Percentiles rank a stretch among this genome's conserved stretches.
Evolutionary conservation across 148 eudicot species (phyloP).

Genomic region (Polygonum maritimum): DNA sequence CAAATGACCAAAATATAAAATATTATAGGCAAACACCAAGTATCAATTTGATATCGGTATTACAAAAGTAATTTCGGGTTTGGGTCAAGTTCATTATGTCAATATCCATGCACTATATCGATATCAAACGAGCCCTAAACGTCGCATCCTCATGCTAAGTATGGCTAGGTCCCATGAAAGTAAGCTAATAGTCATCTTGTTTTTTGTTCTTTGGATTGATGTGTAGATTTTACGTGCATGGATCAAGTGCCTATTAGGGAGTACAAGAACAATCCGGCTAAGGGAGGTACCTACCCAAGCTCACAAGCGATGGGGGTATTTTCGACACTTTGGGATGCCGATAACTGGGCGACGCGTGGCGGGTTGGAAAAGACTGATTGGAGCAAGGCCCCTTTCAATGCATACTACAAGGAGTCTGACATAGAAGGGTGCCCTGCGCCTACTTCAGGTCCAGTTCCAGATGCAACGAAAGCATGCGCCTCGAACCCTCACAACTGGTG

Average conservation of each 20-base stretch:
- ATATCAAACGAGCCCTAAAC: no score
- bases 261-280: conserved; percentile 18
- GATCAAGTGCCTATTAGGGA: conserved; percentile 30
- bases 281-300: conserved; percentile 20
- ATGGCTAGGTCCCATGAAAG: no score
- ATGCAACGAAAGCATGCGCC: conserved; percentile 27
- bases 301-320: conserved; percentile 18
- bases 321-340: conserved; percentile 30
- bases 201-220: neutral
- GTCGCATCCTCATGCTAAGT: no score
- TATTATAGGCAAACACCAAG: no score
- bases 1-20: no score
- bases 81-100: no score
- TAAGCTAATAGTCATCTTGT: neutral
- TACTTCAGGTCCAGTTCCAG: neutral
- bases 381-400: conserved; percentile 50
- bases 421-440: conserved; percentile 44
- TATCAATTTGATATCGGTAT: no score
- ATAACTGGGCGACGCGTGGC: conserved; percentile 27
- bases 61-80: no score
- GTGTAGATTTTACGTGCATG: conserved; percentile 25
- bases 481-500: conserved; percentile 44
- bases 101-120: no score
- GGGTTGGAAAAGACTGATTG: conserved; percentile 28
- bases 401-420: conserved; percentile 62